phyloP scores from a whole-genome alignment of 768 basidiomycete genomes.

The Cyclocybe aegerita region DNA sequence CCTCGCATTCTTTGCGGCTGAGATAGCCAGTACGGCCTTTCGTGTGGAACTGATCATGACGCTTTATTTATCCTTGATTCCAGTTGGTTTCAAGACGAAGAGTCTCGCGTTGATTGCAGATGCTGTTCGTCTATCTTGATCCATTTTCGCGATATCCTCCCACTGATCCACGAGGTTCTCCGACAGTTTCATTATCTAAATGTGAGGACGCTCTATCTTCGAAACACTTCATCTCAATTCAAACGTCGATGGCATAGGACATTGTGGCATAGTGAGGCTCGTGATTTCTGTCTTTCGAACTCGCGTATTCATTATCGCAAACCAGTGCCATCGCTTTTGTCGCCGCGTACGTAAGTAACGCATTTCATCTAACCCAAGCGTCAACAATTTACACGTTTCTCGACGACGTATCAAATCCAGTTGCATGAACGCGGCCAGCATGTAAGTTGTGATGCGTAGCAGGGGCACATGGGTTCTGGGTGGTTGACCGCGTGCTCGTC shows the following conservation, averaged over 20 bases:
- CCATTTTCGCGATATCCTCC: constrained; percentile 4
- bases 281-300: background rate
- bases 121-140: constrained; percentile 38
- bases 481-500: constrained; percentile 6
- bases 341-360: constrained; percentile 37
- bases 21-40: constrained; percentile 39
- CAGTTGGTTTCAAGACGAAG: constrained; percentile 55
- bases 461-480: background rate
- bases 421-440: constrained; percentile 41
- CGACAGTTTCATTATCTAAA: constrained; percentile 55
- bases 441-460: constrained; percentile 32
- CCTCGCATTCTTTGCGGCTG: constrained; percentile 47
- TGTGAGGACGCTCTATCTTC: constrained; percentile 34
- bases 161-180: constrained; percentile 7
- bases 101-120: constrained; percentile 58
- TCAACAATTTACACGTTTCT: background rate
- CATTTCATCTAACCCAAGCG: constrained; percentile 1
- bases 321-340: constrained; percentile 41
- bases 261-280: constrained; percentile 43
- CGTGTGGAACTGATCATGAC: background rate
- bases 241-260: constrained; percentile 44
- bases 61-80: background rate
- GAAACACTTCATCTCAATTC: background rate
- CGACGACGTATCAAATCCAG: constrained; percentile 17
- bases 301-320: background rate